A percentile compares a stretch with the other conserved stretches of the same genome.
phyloP scores from a whole-genome alignment of 495 filamentous ascomycete species.

The Penicillium riverlandense region DNA sequence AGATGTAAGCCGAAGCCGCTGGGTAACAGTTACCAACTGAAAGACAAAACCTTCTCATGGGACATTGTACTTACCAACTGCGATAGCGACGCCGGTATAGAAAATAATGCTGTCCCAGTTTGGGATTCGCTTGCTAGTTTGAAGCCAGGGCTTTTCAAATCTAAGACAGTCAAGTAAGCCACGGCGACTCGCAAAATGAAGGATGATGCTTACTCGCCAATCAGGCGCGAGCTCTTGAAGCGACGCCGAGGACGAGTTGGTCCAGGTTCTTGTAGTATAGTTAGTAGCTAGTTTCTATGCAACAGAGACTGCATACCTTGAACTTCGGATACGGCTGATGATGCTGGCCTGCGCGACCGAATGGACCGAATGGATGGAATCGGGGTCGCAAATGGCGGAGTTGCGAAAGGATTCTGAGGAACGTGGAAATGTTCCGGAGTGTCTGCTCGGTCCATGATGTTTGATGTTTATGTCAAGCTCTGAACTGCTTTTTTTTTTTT shows the following conservation, averaged over 20 bases:
- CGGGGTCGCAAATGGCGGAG: not conserved
- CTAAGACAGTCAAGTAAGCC: too few species aligned
- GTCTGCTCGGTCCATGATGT: not conserved
- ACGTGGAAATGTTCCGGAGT: not conserved
- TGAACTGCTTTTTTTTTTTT: too few species aligned
- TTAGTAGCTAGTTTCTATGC: too few species aligned
- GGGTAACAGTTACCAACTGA: too few species aligned
- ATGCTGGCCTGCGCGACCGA: not conserved
- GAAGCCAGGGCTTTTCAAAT: constrained; percentile 32
- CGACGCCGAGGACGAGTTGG: not conserved
- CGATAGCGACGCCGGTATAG: constrained; percentile 19
- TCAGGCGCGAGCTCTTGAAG: constrained; percentile 27
- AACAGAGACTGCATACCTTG: too few species aligned
- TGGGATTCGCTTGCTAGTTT: constrained; percentile 16
- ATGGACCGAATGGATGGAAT: not conserved
- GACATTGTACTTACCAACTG: constrained; percentile 5
- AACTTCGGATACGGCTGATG: not conserved
- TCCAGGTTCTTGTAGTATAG: too few species aligned
- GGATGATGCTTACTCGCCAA: constrained; percentile 5
- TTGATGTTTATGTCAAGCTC: too few species aligned
- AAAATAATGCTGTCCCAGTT: constrained; percentile 29
- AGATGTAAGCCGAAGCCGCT: constrained; percentile 19
- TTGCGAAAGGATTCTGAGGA: constrained; percentile 1
- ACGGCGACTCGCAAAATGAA: too few species aligned
- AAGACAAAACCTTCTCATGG: too few species aligned